Conservation (phyloP, 2,329 filamentous ascomycete species). For the Aschersonia sp. region DNA sequence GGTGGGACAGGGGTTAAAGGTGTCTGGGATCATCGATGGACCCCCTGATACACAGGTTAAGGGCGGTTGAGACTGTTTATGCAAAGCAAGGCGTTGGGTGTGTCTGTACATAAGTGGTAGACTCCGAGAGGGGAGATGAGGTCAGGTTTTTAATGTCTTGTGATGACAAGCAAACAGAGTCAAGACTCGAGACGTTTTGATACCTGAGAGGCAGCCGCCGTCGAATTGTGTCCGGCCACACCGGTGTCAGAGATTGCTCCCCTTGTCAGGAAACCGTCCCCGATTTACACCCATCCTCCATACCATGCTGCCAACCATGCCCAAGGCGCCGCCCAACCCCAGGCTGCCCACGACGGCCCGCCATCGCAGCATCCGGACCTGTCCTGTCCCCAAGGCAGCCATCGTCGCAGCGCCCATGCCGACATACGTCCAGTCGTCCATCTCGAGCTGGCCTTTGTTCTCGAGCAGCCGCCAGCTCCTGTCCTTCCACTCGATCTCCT, state of each 20-base stretch:
- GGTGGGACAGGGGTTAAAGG: background rate
- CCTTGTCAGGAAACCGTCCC: constrained; percentile 15
- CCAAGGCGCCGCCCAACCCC: constrained; percentile 32
- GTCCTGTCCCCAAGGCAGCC: constrained; percentile 15
- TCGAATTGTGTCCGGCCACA: too few species aligned
- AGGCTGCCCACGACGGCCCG: constrained; percentile 26
- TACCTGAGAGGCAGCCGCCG: too few species aligned
- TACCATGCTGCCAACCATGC: constrained; percentile 28
- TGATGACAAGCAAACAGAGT: background rate
- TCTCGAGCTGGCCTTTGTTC: constrained; percentile 39
- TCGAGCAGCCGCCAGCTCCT: constrained; percentile 45
- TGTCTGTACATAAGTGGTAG: background rate
- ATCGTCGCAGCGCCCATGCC: constrained; percentile 25
- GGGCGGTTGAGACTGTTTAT: background rate
- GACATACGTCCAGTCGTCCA: constrained; percentile 38
- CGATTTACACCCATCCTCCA: constrained; percentile 34
- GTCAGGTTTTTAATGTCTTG: background rate
- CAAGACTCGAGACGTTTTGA: background rate
- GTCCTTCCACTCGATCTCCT: constrained; percentile 50
- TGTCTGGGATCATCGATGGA: background rate
- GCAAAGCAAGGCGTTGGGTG: background rate
- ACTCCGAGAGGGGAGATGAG: background rate
- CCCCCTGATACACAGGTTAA: background rate
- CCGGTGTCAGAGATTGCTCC: background rate
- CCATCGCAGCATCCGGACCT: constrained; percentile 17